phyloP scores from a whole-genome alignment of 768 basidiomycete genomes.

The Russula abietina region DNA sequence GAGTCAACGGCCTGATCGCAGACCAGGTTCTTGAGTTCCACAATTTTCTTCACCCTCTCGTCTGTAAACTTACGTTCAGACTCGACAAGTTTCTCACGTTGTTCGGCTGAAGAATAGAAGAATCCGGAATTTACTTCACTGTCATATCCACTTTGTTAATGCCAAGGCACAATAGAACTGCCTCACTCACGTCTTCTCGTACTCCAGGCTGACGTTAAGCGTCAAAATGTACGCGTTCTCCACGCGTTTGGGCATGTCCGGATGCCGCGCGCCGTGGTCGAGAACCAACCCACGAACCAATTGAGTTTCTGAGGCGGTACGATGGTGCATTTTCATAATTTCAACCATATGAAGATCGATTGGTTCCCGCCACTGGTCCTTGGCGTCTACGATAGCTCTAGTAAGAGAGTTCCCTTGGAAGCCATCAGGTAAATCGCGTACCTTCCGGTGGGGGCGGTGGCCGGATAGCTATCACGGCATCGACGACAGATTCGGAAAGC shows the following conservation, averaged over 20 bases:
- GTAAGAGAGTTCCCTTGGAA: conserved; percentile 27
- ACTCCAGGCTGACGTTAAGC: conserved; percentile 95
- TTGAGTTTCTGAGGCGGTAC: conserved; percentile 94
- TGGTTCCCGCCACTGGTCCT: conserved; percentile 73
- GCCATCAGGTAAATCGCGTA: conserved; percentile 28
- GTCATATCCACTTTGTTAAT: conserved; percentile 23
- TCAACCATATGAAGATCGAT: conserved; percentile 99
- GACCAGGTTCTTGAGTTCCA: conserved; percentile 92
- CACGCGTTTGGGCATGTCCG: conserved; percentile 98
- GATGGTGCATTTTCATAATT: conserved; percentile 99
- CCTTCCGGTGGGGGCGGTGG: conserved; percentile 60
- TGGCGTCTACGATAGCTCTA: conserved; percentile 39
- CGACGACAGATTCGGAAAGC: conserved; percentile 88
- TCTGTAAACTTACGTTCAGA: conserved; percentile 93
- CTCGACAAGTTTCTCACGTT: conserved; percentile 97
- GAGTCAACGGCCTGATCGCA: conserved; percentile 89
- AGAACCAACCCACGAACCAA: conserved; percentile 92
- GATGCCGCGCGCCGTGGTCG: conserved; percentile 96
- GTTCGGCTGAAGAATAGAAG: conserved; percentile 98
- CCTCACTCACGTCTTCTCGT: conserved; percentile 91
- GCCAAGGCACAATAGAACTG: conserved; percentile 9
- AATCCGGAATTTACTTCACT: conserved; percentile 99
- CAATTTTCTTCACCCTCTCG: conserved; percentile 89
- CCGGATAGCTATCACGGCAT: conserved; percentile 87
- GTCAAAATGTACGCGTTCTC: conserved; percentile 95